phyloP scores from a whole-genome alignment of 1,284 basidiomycete genomes.

The Wolfiporia cocos region DNA sequence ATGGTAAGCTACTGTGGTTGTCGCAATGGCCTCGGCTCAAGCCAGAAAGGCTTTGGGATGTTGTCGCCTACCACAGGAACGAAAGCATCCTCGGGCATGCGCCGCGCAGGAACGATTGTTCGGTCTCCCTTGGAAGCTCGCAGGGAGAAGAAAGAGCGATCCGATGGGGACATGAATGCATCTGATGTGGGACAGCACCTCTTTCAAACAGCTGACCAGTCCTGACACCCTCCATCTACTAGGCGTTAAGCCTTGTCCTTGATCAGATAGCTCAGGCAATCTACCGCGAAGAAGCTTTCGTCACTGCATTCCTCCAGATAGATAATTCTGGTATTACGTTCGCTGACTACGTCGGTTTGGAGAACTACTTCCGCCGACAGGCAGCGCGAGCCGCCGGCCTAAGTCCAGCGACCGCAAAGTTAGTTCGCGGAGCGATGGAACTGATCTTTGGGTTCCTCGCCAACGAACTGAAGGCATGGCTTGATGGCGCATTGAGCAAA shows the following conservation, averaged over 20 bases:
- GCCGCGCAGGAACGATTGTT: conserved; percentile 72
- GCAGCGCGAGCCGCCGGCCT: conserved; percentile 72
- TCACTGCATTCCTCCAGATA: conserved; percentile 89
- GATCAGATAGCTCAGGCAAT: conserved; percentile 76
- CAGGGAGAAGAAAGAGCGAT: conserved; percentile 53
- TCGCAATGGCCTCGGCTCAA: too few species aligned
- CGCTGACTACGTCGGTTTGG: conserved; percentile 93
- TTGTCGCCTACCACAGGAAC: conserved; percentile 31
- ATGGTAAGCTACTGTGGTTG: conserved; percentile 41
- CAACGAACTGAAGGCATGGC: conserved; percentile 78
- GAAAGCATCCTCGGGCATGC: conserved; percentile 52
- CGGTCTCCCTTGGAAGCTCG: conserved; percentile 62
- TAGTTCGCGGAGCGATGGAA: conserved; percentile 86
- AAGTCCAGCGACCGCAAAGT: conserved; percentile 67
- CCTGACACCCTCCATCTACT: conserved; percentile 4
- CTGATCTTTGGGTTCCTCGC: conserved; percentile 93
- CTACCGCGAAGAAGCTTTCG: conserved; percentile 82
- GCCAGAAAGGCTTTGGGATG: conserved; percentile 53
- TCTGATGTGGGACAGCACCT: conserved; percentile 48
- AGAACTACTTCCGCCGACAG: conserved; percentile 91
- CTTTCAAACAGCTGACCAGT: too few species aligned
- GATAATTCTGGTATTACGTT: conserved; percentile 87
- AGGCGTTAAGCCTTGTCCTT: conserved; percentile 76
- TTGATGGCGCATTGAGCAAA: conserved; percentile 71
- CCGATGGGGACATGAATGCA: conserved; percentile 54